Percentiles rank a stretch among this genome's conserved stretches.
These are phyloP conservation scores for Saccharomycopsis schoenii DNA, from an alignment of 805 yeast species.

Conservation along the genomic window DNA sequence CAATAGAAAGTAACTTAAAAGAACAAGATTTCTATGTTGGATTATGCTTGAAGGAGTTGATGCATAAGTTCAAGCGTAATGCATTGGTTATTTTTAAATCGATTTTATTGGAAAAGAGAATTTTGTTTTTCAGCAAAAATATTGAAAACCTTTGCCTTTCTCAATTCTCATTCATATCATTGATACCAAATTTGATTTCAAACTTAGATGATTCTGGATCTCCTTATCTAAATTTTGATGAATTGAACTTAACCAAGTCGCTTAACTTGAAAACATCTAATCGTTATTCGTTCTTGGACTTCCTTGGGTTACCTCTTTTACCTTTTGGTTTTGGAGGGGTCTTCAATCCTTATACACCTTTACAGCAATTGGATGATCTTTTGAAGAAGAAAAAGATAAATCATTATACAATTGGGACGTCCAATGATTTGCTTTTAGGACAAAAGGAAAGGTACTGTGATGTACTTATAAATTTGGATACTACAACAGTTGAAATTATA, in stretches of 20 bases:
- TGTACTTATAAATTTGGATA: conserved; percentile 60
- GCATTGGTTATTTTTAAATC: conserved; percentile 66
- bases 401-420: conserved; percentile 74
- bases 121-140: conserved; percentile 70
- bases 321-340: conserved; percentile 78
- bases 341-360: conserved; percentile 88
- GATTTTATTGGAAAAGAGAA: conserved; percentile 59
- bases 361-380: conserved; percentile 80
- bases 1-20: conserved; percentile 26
- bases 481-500: conserved; percentile 36
- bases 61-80: conserved; percentile 48
- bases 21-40: conserved; percentile 66
- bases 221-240: conserved; percentile 51
- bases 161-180: conserved; percentile 74
- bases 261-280: conserved; percentile 68
- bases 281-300: conserved; percentile 62
- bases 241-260: conserved; percentile 43
- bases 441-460: conserved; percentile 57
- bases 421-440: conserved; percentile 70
- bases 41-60: conserved; percentile 54
- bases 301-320: conserved; percentile 82
- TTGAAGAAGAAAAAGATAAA: conserved; percentile 39
- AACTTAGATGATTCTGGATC: conserved; percentile 72
- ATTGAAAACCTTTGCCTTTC: conserved; percentile 72
- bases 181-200: conserved; percentile 72